Evolutionary conservation across 2,329 filamentous ascomycete species (phyloP), one percentile per base, ranked within the genome.

Genomic region (Tolypocladium amazonense): DNA sequence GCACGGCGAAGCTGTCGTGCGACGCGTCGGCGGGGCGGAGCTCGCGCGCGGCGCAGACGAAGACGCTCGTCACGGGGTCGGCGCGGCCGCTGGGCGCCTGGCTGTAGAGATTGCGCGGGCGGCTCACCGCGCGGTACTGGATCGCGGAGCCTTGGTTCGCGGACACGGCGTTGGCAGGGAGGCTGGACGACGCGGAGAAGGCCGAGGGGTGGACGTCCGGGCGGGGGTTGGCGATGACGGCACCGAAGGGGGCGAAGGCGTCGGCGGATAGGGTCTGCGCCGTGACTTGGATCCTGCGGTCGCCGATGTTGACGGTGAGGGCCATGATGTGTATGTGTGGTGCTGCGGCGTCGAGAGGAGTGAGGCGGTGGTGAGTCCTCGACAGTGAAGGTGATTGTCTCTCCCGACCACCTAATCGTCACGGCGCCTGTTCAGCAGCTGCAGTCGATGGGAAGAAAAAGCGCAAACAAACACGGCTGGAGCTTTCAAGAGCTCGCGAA

Each of bases 91-190:
- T 88, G 2, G 86, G 84, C 0, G 86, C 81, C 60, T 83, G 77
- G n/a, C 72, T 70, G 72, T 96, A 96, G 62, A 86, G 80, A 72
- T 95, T 84, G 38, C 79, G 77, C 65, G 93, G 80, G 52, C 82
- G 80, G n/a, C 90, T 90, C 62, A 96, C 86, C 69, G 90, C 82
- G 62, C 87, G 82, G 74, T 94, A 95, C 73, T 96, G 96, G 69
- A 93, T 85, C 20, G 94, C 93, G 27, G 87, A 88, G 68, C 90
- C 90, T 77, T 97, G 92, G 78, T 97, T 97, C 55, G 86, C 83
- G 3, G 84, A 79, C 5, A 86, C 76, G 59, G 82, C 77, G 63
- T 79, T 77, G 67, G 76, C 72, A 33, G 81, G 76, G 4, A 76
- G 65, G 60, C 2, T 5, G 43, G 43, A 47, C 2, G 68, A 67